A percentile compares a stretch with the other conserved stretches of the same genome.
phyloP scores from a whole-genome alignment of 768 basidiomycete species.

The Leccinum ochraceum region DNA sequence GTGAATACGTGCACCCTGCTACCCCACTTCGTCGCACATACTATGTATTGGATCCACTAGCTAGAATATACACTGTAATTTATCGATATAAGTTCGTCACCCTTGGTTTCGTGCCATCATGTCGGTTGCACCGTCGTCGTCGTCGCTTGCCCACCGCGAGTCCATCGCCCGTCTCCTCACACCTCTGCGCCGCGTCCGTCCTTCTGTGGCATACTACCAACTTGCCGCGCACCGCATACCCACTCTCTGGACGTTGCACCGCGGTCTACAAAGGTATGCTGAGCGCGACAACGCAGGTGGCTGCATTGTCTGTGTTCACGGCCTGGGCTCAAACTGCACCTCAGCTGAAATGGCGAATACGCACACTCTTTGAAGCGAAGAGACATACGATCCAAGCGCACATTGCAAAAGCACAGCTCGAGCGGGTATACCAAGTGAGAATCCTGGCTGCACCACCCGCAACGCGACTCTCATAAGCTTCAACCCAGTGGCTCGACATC shows the following conservation, averaged over 20 bases:
- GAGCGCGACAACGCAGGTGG: slow-evolving; percentile 52
- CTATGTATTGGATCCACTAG: slow-evolving; percentile 1
- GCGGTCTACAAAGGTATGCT: slow-evolving; percentile 60
- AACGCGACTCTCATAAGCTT: not conserved
- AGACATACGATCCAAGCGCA: slow-evolving; percentile 54
- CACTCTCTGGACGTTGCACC: slow-evolving; percentile 76
- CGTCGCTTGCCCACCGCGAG: slow-evolving; percentile 51
- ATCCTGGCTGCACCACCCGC: not conserved
- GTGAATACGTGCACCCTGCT: not conserved
- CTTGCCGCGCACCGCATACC: slow-evolving; percentile 75
- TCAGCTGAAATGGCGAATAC: slow-evolving; percentile 63
- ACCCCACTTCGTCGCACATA: slow-evolving; percentile 4
- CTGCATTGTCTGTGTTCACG: not conserved
- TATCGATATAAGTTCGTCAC: not conserved
- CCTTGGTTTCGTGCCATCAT: slow-evolving; percentile 3
- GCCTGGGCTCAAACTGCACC: not conserved
- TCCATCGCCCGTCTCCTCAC: slow-evolving; percentile 54
- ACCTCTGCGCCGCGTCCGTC: slow-evolving; percentile 57
- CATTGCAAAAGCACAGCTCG: slow-evolving; percentile 46
- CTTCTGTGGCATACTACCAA: slow-evolving; percentile 64
- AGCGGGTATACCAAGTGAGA: slow-evolving; percentile 58
- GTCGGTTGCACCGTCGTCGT: slow-evolving; percentile 20
- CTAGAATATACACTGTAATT: slow-evolving; percentile 1
- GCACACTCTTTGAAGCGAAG: slow-evolving; percentile 53
- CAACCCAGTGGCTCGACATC: slow-evolving; percentile 51